Evolutionary conservation across 2,329 filamentous ascomycete species (phyloP), one percentile per base, ranked within the genome.

Genomic region (Colletotrichum incanum): DNA sequence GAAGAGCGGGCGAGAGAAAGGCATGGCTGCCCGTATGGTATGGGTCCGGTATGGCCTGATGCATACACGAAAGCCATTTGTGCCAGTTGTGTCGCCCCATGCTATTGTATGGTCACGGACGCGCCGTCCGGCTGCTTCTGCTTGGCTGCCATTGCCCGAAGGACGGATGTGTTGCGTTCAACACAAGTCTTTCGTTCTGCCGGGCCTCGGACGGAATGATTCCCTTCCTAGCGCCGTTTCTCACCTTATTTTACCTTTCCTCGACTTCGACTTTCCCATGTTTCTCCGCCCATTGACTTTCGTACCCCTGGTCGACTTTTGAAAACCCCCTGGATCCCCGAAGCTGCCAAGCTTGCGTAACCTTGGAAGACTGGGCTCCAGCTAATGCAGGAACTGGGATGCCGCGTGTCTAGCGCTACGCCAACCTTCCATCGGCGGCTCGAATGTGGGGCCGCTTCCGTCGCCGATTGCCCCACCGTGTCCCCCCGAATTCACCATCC

Each of bases 351-450:
- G 70, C 54, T 52, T 50, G 28, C 65, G 54, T 64, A 47, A 54
- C 65, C 70, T 72, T 72, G 70, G 60, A 65, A 68, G 64, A 65
- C 39, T 49, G 55, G 54, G 52, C 47, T 54, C 52, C 39, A 45
- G 50, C 72, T 74, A 73, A 54, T 72, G 72, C 72, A 74, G 72
- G 72, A 64, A 66, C 72, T 69, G 60, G 72, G 72, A 69, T 73
- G 41, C 72, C 28, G 64, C 69, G 49, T 56, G 60, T 28, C 9
- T 73, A 71, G 71, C 67, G 67, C 49, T 28, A 43, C 55, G n/a
- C 47, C 56, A 62, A 43, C 39, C 50, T 56, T 41, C 58, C 47
- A 26, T 28, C 49, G 61, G 62, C n/a, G 61, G 5, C 14, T 11
- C 12, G 6, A 1, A 20, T 9, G 39, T 72, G 70, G 70, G 60